phyloP scores from a whole-genome alignment of 495 filamentous ascomycete species.

The Hypoxylon crocopeplum region DNA sequence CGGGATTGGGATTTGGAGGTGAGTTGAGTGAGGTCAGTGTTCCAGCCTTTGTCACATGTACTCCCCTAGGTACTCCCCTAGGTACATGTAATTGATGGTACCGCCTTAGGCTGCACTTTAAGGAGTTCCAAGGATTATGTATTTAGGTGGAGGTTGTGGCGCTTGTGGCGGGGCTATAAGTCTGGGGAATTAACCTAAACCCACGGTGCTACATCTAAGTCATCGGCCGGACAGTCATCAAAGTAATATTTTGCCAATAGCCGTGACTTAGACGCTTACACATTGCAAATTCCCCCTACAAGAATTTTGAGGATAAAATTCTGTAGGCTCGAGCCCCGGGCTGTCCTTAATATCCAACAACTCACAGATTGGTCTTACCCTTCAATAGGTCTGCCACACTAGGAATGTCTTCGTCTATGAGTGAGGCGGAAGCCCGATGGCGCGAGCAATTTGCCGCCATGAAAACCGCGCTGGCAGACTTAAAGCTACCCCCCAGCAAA shows the following conservation, averaged over 20 bases:
- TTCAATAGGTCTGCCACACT: background rate
- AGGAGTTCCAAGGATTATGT: too few species aligned
- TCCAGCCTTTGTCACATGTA: conserved; percentile 30
- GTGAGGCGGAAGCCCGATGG: conserved; percentile 48
- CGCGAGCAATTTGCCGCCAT: conserved; percentile 54
- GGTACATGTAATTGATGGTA: background rate
- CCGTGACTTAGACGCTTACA: too few species aligned
- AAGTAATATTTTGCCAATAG: background rate
- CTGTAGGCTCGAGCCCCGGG: too few species aligned
- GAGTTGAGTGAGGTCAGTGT: conserved; percentile 35
- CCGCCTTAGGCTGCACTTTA: too few species aligned
- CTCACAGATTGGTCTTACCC: background rate
- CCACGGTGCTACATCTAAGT: too few species aligned
- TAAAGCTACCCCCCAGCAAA: conserved; percentile 42
- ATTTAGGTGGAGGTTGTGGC: conserved; percentile 7
- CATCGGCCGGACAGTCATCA: conserved; percentile 26
- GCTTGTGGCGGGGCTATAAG: conserved; percentile 13
- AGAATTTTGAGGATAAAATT: too few species aligned
- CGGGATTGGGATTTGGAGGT: conserved; percentile 5
- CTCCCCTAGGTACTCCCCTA: conserved; percentile 1
- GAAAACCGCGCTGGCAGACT: conserved; percentile 51
- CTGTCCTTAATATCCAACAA: background rate
- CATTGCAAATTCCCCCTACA: too few species aligned
- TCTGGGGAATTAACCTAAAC: conserved; percentile 19
- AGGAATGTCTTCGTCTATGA: conserved; percentile 41